A percentile compares a stretch with the other conserved stretches of the same genome.
phyloP scores from a whole-genome alignment of 2,329 filamentous ascomycete species.

The Epichloe sp. region DNA sequence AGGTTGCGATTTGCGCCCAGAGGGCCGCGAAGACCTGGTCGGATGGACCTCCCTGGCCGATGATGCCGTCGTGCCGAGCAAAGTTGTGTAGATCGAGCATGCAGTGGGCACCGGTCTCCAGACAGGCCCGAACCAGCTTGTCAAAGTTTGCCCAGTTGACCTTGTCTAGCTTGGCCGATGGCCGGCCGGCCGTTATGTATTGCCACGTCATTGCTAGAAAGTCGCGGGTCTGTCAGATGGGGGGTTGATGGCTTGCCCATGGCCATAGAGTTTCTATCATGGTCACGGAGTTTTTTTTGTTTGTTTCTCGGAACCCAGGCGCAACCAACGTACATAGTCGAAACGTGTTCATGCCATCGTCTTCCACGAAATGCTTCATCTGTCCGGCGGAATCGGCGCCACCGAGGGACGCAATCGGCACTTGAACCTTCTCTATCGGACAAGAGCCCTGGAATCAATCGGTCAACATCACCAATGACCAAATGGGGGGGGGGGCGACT shows the following conservation, averaged over 20 bases:
- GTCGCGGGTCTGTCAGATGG: too few relatives aligned
- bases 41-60: slow-evolving; percentile 51
- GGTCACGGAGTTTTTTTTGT: too few relatives aligned
- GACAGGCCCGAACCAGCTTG: slow-evolving; percentile 40
- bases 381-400: slow-evolving; percentile 31
- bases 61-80: slow-evolving; percentile 50
- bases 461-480: not conserved
- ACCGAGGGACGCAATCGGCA: slow-evolving; percentile 20
- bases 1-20: slow-evolving; percentile 44
- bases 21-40: slow-evolving; percentile 44
- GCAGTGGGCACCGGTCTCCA: slow-evolving; percentile 42
- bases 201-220: slow-evolving; percentile 36
- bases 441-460: slow-evolving; percentile 22
- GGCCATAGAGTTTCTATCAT: too few relatives aligned
- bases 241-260: too few relatives aligned
- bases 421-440: slow-evolving; percentile 20
- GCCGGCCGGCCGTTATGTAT: slow-evolving; percentile 38
- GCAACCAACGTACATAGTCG: slow-evolving; percentile 28
- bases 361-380: slow-evolving; percentile 42
- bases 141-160: slow-evolving; percentile 39
- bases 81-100: slow-evolving; percentile 48
- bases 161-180: slow-evolving; percentile 35
- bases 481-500: not conserved
- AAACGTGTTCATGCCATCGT: slow-evolving; percentile 41
- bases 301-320: not conserved